Evolutionary conservation across 1,139 yeast species (phyloP).

Genomic region (Hansenula lynferdii): DNA sequence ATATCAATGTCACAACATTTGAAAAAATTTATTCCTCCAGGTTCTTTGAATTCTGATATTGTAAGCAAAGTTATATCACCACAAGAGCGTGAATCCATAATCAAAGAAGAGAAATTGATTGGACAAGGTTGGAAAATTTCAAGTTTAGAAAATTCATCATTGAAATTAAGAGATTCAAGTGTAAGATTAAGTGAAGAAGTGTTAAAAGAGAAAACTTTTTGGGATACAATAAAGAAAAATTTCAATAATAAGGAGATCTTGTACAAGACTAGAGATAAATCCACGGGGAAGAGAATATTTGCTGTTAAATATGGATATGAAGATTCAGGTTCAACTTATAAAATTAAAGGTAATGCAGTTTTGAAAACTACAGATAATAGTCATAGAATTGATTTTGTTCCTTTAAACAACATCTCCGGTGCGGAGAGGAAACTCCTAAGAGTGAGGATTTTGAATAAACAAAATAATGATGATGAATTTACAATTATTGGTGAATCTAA

Average conservation of each 20-base stretch:
- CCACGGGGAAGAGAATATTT: conserved; percentile 42
- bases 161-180: conserved; percentile 47
- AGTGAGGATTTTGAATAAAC: conserved; percentile 48
- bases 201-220: conserved; percentile 61
- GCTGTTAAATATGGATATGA: conserved; percentile 89
- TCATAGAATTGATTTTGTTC: conserved; percentile 33
- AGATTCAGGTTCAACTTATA: conserved; percentile 79
- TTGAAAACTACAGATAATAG: conserved; percentile 24
- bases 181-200: conserved; percentile 49
- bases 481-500: conserved; percentile 30
- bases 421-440: conserved; percentile 34
- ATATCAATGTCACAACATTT: conserved; percentile 89
- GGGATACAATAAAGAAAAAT: conserved; percentile 46
- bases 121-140: conserved; percentile 88
- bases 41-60: conserved; percentile 70
- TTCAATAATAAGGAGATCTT: conserved; percentile 64
- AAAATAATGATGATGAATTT: conserved; percentile 50
- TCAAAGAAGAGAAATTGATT: conserved; percentile 35
- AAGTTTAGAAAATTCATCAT: conserved; percentile 54
- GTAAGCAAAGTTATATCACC: conserved; percentile 25
- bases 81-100: conserved; percentile 20
- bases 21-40: conserved; percentile 70
- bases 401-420: conserved; percentile 23
- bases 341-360: conserved; percentile 72
- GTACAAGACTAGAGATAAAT: conserved; percentile 57